These are phyloP conservation scores for Magnaporthiopsis rhizophila DNA, from an alignment of 2,329 filamentous ascomycete species.

Conservation along the genomic window DNA sequence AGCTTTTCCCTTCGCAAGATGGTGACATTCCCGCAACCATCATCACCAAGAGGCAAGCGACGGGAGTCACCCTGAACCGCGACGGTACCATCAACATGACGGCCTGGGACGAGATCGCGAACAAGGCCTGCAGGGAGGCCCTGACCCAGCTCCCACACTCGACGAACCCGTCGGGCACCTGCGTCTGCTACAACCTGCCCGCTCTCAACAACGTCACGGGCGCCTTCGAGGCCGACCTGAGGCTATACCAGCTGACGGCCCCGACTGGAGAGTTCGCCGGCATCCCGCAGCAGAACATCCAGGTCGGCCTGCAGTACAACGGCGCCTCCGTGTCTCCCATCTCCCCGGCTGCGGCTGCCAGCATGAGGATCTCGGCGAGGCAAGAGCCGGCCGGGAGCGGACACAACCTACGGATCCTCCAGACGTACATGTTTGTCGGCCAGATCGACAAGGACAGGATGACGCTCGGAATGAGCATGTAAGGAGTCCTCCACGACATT, in stretches of 20 bases:
- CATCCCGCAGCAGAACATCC: slow-evolving; percentile 42
- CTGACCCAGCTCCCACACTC: slow-evolving; percentile 48
- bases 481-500: slow-evolving; percentile 24
- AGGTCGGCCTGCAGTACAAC: slow-evolving; percentile 45
- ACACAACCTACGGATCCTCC: slow-evolving; percentile 36
- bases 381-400: slow-evolving; percentile 13
- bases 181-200: slow-evolving; percentile 76
- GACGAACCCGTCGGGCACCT: slow-evolving; percentile 67
- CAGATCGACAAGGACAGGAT: slow-evolving; percentile 54
- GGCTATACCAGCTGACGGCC: slow-evolving; percentile 61
- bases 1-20: slow-evolving; percentile 16
- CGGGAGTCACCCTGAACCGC: slow-evolving; percentile 26
- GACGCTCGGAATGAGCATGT: slow-evolving; percentile 51
- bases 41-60: slow-evolving; percentile 15
- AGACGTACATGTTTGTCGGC: slow-evolving; percentile 61
- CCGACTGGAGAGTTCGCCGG: slow-evolving; percentile 46
- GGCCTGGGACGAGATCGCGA: slow-evolving; percentile 48
- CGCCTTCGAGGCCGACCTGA: slow-evolving; percentile 67
- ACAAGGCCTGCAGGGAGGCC: slow-evolving; percentile 49
- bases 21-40: slow-evolving; percentile 10
- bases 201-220: slow-evolving; percentile 60
- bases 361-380: slow-evolving; percentile 15
- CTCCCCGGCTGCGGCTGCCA: slow-evolving; percentile 18
- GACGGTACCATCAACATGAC: slow-evolving; percentile 44
- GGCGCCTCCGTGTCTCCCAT: slow-evolving; percentile 45